Evolutionary conservation across 2,329 filamentous ascomycete species (phyloP), one percentile per base, ranked within the genome.

Genomic region (Ceratocystis papillata): DNA sequence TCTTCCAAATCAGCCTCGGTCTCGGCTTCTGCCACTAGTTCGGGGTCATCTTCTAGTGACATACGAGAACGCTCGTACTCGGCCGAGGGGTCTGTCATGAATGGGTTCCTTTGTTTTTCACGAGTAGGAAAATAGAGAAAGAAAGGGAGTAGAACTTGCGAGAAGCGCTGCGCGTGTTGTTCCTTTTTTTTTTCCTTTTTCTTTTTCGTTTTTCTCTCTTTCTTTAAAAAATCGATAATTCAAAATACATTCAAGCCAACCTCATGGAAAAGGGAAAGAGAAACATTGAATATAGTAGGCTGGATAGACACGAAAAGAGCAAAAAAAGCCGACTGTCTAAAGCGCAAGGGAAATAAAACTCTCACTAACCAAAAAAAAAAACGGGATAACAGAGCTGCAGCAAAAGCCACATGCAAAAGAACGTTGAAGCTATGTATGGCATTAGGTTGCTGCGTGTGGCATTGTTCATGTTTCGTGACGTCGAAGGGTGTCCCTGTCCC

Each of bases 1-100:
- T 59, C 48, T 46, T 67, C 66, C 46, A 22, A 30, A 30, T 63
- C 61, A 12, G 62, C 50, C 20, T 67, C 66, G 15, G 48, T 50
- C 15, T 65, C 66, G 15, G 30, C 22, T 5, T 62, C 66, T n/a
- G 62, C 62, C 20, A 53, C 41, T 5, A n/a, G n/a, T 33, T 62
- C 45, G 41, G n/a, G 28, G 41, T 65, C 64, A 12, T 65, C 64
- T 12, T 65, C 41, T 22, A 62, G 22, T 25, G 57, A 30, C 22
- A 41, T 53, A 30, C 30, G 55, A 12, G 53, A 28, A 17, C 25
- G 17, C 12, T 20, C 41, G 37, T 37, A 20, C 25, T 48, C 44
- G n/a, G 55, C 33, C 17, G 5, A 17, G 17, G 44, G 17, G 30
- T 28, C 3, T 3, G 37, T 53, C 44, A 63, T 50, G 3, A 20